Conservation (phyloP, 2,329 filamentous ascomycete genomes). For the Herpotrichia juniperi region DNA sequence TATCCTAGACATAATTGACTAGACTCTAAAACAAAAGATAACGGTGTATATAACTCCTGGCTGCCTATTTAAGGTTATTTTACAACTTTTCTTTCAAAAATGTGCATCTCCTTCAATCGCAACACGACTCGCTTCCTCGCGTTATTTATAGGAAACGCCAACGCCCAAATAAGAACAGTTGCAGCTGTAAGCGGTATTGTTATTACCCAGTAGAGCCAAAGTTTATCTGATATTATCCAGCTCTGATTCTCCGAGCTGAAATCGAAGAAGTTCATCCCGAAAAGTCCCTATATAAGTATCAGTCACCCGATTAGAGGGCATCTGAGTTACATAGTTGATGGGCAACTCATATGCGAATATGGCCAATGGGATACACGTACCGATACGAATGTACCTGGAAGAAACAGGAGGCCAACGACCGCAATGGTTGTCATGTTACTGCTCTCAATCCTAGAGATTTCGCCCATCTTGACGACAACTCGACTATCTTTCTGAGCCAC, state of each 20-base stretch:
- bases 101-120: too few relatives aligned
- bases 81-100: too few relatives aligned
- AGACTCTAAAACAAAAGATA: too few relatives aligned
- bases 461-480: neutral
- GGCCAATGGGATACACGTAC: constrained; percentile 5
- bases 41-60: too few relatives aligned
- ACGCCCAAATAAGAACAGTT: constrained; percentile 2
- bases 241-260: neutral
- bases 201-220: constrained; percentile 12
- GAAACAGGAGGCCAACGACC: constrained; percentile 47
- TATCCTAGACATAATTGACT: too few relatives aligned
- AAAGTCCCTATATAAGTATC: too few relatives aligned
- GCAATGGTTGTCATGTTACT: constrained; percentile 47
- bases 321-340: constrained; percentile 5
- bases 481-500: neutral
- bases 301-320: too few relatives aligned
- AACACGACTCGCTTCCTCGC: too few relatives aligned
- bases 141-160: neutral
- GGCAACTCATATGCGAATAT: constrained; percentile 6
- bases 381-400: constrained; percentile 50
- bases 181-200: constrained; percentile 6
- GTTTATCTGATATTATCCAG: constrained; percentile 3
- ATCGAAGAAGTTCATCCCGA: neutral
- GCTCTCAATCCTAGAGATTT: constrained; percentile 26
- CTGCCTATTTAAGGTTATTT: too few relatives aligned